Evolutionary conservation across 306 rosid genomes (phyloP).

Genomic region (Citrullus mucosospermus): DNA sequence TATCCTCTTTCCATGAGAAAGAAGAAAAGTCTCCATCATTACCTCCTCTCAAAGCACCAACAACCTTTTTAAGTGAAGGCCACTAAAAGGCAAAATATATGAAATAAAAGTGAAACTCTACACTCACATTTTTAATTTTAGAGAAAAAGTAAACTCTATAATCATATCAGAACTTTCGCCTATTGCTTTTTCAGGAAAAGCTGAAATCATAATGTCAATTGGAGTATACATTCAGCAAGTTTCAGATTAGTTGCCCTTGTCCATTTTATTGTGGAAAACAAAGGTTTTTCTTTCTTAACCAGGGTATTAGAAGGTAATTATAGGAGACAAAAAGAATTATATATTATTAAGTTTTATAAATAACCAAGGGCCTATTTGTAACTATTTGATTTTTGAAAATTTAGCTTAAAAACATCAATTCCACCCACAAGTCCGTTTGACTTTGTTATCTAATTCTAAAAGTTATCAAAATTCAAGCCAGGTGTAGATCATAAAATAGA

Average conservation of each 20-base stretch:
- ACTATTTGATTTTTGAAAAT: too few relatives aligned
- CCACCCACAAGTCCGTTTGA: too few relatives aligned
- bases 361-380: too few relatives aligned
- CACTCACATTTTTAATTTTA: not conserved
- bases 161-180: not conserved
- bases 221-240: not conserved
- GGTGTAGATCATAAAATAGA: too few relatives aligned
- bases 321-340: too few relatives aligned
- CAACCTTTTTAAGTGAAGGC: not conserved
- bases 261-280: not conserved
- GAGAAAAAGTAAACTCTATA: not conserved
- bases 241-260: not conserved
- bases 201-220: not conserved
- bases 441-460: too few relatives aligned
- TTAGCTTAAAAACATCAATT: too few relatives aligned
- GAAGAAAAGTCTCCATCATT: not conserved
- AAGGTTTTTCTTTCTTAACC: not conserved
- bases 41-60: not conserved
- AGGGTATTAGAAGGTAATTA: not conserved
- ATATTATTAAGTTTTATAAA: too few relatives aligned
- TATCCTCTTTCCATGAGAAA: not conserved
- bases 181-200: not conserved
- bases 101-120: not conserved
- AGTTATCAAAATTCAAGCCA: too few relatives aligned
- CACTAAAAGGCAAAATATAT: not conserved